Evolutionary conservation across 495 filamentous ascomycete species (phyloP), one percentile per base, ranked within the genome.

Genomic region (Cryomyces minteri): DNA sequence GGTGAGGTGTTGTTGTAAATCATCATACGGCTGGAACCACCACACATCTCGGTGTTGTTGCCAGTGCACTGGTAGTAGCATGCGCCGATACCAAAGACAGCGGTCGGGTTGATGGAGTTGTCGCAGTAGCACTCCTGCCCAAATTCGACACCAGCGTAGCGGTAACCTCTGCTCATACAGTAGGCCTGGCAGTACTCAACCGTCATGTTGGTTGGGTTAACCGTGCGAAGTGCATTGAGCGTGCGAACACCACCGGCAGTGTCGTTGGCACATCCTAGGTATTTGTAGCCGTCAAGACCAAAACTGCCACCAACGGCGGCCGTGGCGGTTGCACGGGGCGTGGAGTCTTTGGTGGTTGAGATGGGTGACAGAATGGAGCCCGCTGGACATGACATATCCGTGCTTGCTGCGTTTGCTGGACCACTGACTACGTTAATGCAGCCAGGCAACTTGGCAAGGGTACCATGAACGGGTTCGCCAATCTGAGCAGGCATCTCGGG

Each of bases 121-220:
- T 51, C 51, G 50, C 51, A 54, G 44, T 54, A 53, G 39, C 54
- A 56, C 43, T 56, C 51, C 32, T 51, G 44, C 6, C 51, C 50
- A 31, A 47, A 55, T 32, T 53, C 53, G 4, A 51, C 43, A 28
- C 53, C 53, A 14, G 41, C 32, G 39, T 34, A 44, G 5, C 8
- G 37, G 31, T 45, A 49, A n/a, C 43, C 43, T 5, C 46, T 42
- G 10, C 14, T 6, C 32, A 44, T 38, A 39, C 49, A 53, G 32
- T 39, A 49, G 14, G 48, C 44, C 33, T 50, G 45, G 42, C 54
- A 56, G 30, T 25, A 46, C 47, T 56, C 48, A n/a, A 48, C 44
- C 1, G 48, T 54, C 51, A 54, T 56, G 43, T 38, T 38, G 34
- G 6, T 14, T 7, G 50, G 43, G 40, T 51, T 45, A 36, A 43